phyloP scores from a whole-genome alignment of 2,329 filamentous ascomycete species.

The Fonsecaea erecta region DNA sequence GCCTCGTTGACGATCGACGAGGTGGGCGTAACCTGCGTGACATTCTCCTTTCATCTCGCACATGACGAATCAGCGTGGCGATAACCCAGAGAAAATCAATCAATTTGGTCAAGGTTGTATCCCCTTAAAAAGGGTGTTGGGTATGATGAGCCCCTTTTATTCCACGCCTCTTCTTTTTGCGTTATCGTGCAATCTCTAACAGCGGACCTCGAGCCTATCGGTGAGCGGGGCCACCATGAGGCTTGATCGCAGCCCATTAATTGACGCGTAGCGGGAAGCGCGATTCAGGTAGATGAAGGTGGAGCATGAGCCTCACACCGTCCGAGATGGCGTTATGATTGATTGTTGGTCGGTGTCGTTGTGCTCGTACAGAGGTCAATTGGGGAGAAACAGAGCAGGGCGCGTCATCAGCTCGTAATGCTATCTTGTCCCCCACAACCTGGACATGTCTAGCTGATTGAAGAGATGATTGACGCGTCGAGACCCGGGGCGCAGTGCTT shows the following conservation, averaged over 20 bases:
- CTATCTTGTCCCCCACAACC: conserved; percentile 7
- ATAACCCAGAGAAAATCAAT: neutral
- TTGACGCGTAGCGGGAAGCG: conserved; percentile 22
- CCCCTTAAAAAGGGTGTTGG: neutral
- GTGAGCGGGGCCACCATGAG: conserved; percentile 24
- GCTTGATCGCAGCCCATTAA: conserved; percentile 31
- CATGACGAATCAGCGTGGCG: conserved; percentile 25
- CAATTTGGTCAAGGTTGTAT: neutral
- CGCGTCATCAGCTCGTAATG: neutral
- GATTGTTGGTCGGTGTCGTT: neutral
- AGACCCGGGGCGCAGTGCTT: conserved; percentile 20
- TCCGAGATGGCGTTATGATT: neutral
- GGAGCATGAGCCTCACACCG: conserved; percentile 1
- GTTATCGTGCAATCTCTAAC: conserved; percentile 29
- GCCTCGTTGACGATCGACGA: neutral
- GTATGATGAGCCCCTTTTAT: conserved; percentile 17
- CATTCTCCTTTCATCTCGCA: conserved; percentile 10
- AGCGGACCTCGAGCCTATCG: conserved; percentile 28
- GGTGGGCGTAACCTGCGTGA: conserved; percentile 1
- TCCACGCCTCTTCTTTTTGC: neutral
- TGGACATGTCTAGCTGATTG: conserved; percentile 5
- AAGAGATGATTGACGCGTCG: conserved; percentile 25
- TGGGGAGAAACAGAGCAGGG: neutral
- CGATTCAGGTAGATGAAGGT: conserved; percentile 10
- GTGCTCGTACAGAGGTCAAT: too few relatives aligned